Base-by-base conservation (phyloP, 202 grass and related monocot genomes). In the Setaria italica region DNA sequence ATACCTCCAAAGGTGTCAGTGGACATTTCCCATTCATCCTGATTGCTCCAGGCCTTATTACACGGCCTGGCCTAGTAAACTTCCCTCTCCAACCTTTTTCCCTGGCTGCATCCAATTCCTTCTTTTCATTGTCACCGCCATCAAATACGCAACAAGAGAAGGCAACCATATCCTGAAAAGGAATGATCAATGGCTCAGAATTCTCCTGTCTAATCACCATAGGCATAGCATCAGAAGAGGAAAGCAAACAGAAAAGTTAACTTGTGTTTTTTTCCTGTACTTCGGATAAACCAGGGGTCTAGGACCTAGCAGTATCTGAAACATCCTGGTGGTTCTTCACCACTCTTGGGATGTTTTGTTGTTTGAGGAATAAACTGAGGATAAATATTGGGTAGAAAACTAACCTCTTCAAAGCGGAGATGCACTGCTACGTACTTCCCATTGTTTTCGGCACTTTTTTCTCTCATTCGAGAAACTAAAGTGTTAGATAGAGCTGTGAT, bases 11-110 rank as follows among this genome's bases (percentile, higher is more conserved):
- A 90, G 97, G 97, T 74, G 97, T 91, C 79, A 99, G 92, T 35
- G 97, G 97, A 65, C 97, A 99, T 91, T 99, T 99, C 76, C 97
- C 94, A 63, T 99, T 97, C 75, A 99, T 86, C 81, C 97, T 92
- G 83, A 94, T 97, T 85, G 89, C 85, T 83, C 94, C 94, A 82
- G 97, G 97, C 50, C 90, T 90, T 90, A 99, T 97, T 70, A 97
- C 88, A 72, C 94, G 97, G 41, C 97, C 92, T 14, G 82, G 92
- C 85, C 90, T 92, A 70, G 97, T 99, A 83, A 99, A 99, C 72
- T 99, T 99, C 71, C 97, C 97, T 84, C 88, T 90, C 94, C 97
- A 94, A 39, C 94, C 97, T 82, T 67, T 97, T 91, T 99, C 97
- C 87, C 97, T 97, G 74, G 94, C 97, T 74, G 84, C 90, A 47